Base-by-base conservation (phyloP, 352 stramenopile genomes). In the Globisporangium abappressorium region DNA sequence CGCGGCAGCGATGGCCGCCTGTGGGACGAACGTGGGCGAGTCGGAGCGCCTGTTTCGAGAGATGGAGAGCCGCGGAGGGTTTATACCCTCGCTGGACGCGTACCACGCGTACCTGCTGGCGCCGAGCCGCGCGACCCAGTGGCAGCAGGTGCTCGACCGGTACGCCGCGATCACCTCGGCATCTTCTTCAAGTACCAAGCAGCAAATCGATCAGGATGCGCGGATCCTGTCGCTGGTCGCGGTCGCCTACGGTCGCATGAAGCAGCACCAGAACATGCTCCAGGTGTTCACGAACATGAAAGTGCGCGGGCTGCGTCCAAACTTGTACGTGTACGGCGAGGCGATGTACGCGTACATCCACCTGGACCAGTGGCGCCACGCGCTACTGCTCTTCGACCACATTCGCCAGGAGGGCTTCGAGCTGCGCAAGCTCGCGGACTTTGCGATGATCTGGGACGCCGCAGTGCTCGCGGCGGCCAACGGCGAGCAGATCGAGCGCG, bases 331-430 rank as follows among this genome's bases (percentile, higher is more conserved):
- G 20, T 91, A 93, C 63, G 83, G 80, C 3, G 81, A 90, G 60
- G 85, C 85, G 14, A 76, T 93, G 77, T 75, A 79, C 61, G 83
- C 85, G 24, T 93, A 93, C 69, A 85, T 89, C 26, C 70, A 72
- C 18, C 75, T 82, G 63, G 78, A 71, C 57, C 78, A 91, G 65
- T 91, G 82, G 85, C 76, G 81, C 12, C 79, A 91, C 72, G 77
- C 85, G 43, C 64, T 93, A 57, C 77, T 93, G 78, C 67, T 93
- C 26, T 91, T 93, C 65, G 83, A 91, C 57, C 85, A 93, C 57
- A 63, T 91, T 14, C 82, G 78, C 46, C 78, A 80, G 4, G 78
- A 85, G 56, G 77, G 66, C 18, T 85, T 93, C 61, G 66, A 74
- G 28, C 54, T 58, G 9, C 65, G 74, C 9, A 71, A 72, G 43